These are phyloP conservation scores for Geotrichum australiense DNA, from an alignment of 1,139 yeast genomes.

Conservation along the genomic window DNA sequence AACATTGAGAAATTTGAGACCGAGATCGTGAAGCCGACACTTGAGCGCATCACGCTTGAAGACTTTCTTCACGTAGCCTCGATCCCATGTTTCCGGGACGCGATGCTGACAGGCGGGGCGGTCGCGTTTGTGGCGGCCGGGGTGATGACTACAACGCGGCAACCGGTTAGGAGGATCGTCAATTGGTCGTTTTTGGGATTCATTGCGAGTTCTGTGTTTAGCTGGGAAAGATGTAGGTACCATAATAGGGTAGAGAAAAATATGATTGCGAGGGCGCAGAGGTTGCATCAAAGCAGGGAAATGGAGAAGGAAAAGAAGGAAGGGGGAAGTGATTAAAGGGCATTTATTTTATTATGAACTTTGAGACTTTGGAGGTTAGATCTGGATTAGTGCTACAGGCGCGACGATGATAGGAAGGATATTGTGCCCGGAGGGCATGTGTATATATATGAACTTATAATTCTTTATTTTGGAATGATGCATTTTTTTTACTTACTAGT, in stretches of 20 bases:
- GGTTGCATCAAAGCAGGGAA: too few species aligned
- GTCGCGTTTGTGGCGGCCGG: conserved; percentile 76
- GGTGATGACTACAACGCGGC: conserved; percentile 55
- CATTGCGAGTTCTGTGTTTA: conserved; percentile 68
- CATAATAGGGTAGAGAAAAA: conserved; percentile 56
- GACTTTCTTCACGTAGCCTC: conserved; percentile 57
- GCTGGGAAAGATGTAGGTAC: conserved; percentile 90
- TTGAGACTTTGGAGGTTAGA: too few species aligned
- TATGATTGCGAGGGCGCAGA: conserved; percentile 30
- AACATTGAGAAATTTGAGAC: neutral
- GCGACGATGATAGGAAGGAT: too few species aligned
- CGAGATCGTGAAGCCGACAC: conserved; percentile 22
- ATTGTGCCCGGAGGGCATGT: too few species aligned
- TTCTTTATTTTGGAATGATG: too few species aligned
- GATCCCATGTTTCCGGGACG: conserved; percentile 87
- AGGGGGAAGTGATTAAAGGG: too few species aligned
- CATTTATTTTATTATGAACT: too few species aligned
- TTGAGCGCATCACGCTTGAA: conserved; percentile 26
- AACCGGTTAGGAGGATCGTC: conserved; percentile 52
- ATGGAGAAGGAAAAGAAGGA: too few species aligned
- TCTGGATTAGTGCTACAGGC: too few species aligned
- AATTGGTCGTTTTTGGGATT: conserved; percentile 86
- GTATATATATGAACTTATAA: too few species aligned
- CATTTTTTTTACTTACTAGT: too few species aligned
- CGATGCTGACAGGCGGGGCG: conserved; percentile 79